Conservation (phyloP, 2,329 filamentous ascomycete species). For the Sporothrix mexicana region DNA sequence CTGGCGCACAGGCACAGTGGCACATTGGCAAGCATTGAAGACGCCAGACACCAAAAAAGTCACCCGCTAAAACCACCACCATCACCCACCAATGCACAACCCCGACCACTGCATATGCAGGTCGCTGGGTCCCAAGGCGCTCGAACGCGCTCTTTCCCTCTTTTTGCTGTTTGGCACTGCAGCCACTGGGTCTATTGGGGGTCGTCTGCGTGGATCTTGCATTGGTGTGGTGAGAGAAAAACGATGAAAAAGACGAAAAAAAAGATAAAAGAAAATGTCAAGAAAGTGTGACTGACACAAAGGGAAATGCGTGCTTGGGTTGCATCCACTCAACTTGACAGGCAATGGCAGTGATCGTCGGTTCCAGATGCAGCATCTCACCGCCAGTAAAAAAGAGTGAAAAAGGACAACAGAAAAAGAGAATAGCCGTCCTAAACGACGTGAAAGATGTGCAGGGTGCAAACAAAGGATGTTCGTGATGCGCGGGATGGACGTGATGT, state of each 20-base stretch:
- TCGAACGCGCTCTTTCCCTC: conserved; percentile 20
- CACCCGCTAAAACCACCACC: not conserved
- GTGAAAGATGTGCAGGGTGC: conserved; percentile 17
- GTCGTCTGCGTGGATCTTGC: conserved; percentile 25
- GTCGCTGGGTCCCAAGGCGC: conserved; percentile 16
- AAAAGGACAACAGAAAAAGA: not conserved
- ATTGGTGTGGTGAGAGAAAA: not conserved
- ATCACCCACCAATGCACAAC: conserved; percentile 16
- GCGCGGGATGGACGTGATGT: conserved; percentile 20
- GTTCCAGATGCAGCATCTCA: conserved; percentile 21
- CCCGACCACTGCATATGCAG: conserved; percentile 26
- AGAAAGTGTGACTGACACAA: conserved; percentile 1
- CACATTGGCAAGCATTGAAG: not conserved
- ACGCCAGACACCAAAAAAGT: not conserved
- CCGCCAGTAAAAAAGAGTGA: conserved; percentile 6
- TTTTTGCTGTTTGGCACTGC: not conserved
- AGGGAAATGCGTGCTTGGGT: conserved; percentile 13
- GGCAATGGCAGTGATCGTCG: conserved; percentile 22
- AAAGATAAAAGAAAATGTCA: conserved; percentile 6
- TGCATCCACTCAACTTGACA: not conserved
- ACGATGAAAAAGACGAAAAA: not conserved
- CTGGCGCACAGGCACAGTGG: conserved; percentile 3
- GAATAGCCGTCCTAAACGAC: not conserved
- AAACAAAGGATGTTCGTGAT: not conserved
- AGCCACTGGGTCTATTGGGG: not conserved